phyloP scores from a whole-genome alignment of 352 stramenopile genomes.

The Thraustochytrium aureum region DNA sequence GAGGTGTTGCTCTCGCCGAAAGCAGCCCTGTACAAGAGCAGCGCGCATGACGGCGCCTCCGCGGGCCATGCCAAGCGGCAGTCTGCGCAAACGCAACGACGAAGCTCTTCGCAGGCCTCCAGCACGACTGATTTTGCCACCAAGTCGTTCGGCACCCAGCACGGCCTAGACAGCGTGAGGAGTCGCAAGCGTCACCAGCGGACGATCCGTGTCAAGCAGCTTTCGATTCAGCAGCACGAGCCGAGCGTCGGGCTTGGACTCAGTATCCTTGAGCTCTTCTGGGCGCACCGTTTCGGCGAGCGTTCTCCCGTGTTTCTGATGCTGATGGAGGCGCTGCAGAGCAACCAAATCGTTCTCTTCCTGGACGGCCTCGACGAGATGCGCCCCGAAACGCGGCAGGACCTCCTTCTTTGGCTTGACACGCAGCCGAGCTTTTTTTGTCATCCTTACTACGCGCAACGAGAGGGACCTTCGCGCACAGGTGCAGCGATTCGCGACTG shows the following conservation, averaged over 20 bases:
- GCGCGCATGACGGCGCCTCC: neutral
- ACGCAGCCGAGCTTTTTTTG: neutral
- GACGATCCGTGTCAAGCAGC: neutral
- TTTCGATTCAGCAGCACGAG: neutral
- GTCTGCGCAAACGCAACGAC: neutral
- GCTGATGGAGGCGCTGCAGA: constrained; percentile 28
- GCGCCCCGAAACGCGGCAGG: constrained; percentile 13
- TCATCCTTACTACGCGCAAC: constrained; percentile 10
- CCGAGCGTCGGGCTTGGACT: neutral
- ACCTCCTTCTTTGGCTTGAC: constrained; percentile 36
- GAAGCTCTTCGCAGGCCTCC: neutral
- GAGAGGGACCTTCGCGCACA: constrained; percentile 2
- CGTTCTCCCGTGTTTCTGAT: constrained; percentile 27
- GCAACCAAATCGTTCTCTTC: constrained; percentile 26
- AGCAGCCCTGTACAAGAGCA: neutral
- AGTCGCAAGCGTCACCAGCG: neutral
- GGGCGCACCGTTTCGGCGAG: constrained; percentile 43
- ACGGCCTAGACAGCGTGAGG: no score
- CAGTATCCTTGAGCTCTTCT: constrained; percentile 46
- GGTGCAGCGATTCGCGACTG: neutral
- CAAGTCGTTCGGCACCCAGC: neutral
- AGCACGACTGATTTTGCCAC: no score
- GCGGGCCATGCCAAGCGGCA: neutral
- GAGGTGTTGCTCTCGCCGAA: neutral
- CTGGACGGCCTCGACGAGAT: constrained; percentile 48